Evolutionary conservation across 805 yeast species (phyloP), one percentile per base, ranked within the genome.

Genomic region (Kodamaea kaohsiungensis): DNA sequence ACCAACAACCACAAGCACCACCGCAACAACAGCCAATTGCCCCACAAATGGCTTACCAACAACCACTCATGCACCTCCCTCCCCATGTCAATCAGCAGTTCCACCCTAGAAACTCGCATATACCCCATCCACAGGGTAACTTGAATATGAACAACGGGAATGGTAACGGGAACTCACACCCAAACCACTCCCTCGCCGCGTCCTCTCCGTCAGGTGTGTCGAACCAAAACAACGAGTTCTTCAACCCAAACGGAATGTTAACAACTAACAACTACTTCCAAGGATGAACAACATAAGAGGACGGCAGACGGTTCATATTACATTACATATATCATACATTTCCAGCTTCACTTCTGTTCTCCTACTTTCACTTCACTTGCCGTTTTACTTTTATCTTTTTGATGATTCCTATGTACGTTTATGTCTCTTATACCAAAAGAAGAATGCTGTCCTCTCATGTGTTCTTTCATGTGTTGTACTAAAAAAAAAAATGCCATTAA

Each of bases 341-440:
- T 12, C 17, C 45, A 16, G 17, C 19, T 40, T 40, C 45, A 40
- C 45, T 40, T 40, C 45, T 40, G 45, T 40, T 17, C 17, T 40
- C 25, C 25, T 40, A 40, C 42, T 38, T 45, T 45, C 48, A 45
- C 48, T 45, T 45, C 48, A 45, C 19, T 43, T 45, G 22, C 22
- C 48, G 25, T 16, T 45, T 45, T 45, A 16, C 17, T 19, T 45
- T 45, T 45, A 16, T 25, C 48, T 30, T 45, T 45, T 45, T 45
- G 48, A 43, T 50, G 43, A 49, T 49, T 18, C 22, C 19, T 49
- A 50, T 50, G 53, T 50, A 50, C 53, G 48, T 43, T 43, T 50
- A 50, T 50, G 53, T 50, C 51, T n/a, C 40, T 40, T 37, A 50
- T 43, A 50, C 27, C 25, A 40, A 39, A 50, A 50, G 38, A 48